phyloP scores from a whole-genome alignment of 1,284 basidiomycete species.

The Polyporus tsugae region DNA sequence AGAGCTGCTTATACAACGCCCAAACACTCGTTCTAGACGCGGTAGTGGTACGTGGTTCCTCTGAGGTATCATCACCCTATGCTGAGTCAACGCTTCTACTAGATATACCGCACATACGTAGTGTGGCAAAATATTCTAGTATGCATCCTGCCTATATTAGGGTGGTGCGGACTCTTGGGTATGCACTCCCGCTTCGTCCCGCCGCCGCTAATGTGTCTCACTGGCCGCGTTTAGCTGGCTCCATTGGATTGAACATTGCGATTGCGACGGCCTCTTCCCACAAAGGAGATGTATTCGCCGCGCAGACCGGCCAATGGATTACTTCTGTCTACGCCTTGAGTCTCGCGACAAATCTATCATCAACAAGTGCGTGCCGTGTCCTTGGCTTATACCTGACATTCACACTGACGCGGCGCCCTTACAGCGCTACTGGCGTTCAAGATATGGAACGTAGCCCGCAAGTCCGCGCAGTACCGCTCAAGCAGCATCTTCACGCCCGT shows the following conservation, averaged over 20 bases:
- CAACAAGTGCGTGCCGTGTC: conserved; percentile 37
- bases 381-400: background rate
- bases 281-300: conserved; percentile 34
- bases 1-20: conserved; percentile 32
- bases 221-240: conserved; percentile 34
- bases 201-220: conserved; percentile 40
- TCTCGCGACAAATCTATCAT: conserved; percentile 42
- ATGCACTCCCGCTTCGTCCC: background rate
- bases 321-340: conserved; percentile 42
- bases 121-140: conserved; percentile 40
- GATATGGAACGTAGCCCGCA: conserved; percentile 39
- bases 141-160: conserved; percentile 37
- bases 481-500: conserved; percentile 38
- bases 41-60: background rate
- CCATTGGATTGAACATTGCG: conserved; percentile 28
- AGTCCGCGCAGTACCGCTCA: conserved; percentile 31
- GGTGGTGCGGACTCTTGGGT: conserved; percentile 32
- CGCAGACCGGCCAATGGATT: conserved; percentile 40
- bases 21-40: conserved; percentile 18
- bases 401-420: background rate
- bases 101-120: conserved; percentile 31
- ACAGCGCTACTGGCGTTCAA: conserved; percentile 39
- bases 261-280: conserved; percentile 29
- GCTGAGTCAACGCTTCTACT: conserved; percentile 13
- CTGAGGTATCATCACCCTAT: conserved; percentile 18